Conservation (phyloP, 805 yeast species). For the Martiniozyma abietophila region DNA sequence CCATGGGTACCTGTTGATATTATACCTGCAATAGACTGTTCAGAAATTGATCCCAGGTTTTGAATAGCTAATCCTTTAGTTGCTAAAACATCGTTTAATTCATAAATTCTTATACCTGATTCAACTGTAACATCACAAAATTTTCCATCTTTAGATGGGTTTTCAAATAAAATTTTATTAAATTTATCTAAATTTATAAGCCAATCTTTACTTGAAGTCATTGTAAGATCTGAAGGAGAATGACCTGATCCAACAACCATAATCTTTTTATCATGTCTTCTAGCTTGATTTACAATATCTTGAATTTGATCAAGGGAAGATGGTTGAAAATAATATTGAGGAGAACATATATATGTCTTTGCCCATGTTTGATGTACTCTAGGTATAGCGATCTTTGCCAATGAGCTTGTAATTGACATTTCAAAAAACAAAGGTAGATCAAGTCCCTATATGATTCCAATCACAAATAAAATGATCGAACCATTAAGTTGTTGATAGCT, state of each 20-base stretch:
- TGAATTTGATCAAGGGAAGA: constrained; percentile 55
- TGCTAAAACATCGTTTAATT: constrained; percentile 60
- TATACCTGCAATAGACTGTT: constrained; percentile 91
- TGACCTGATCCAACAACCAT: constrained; percentile 91
- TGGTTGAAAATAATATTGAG: constrained; percentile 78
- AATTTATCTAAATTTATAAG: constrained; percentile 75
- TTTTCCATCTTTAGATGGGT: constrained; percentile 44
- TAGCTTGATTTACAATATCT: constrained; percentile 59
- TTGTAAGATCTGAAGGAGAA: constrained; percentile 85
- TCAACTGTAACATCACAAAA: constrained; percentile 90
- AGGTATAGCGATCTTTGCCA: constrained; percentile 29
- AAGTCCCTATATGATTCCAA: background rate
- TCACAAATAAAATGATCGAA: background rate
- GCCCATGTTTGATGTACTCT: constrained; percentile 76
- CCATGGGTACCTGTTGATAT: constrained; percentile 97
- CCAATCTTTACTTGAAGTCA: constrained; percentile 70
- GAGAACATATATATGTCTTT: constrained; percentile 69
- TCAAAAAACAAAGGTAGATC: background rate
- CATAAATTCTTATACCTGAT: constrained; percentile 77
- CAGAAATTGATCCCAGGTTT: constrained; percentile 87
- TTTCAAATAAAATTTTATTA: constrained; percentile 38
- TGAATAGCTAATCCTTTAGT: constrained; percentile 69
- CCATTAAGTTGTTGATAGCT: background rate
- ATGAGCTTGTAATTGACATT: constrained; percentile 17
- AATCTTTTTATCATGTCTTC: constrained; percentile 48